These are phyloP conservation scores for Phaeophleospora eucalypticola DNA, from an alignment of 2,329 filamentous ascomycete species.

Conservation along the genomic window DNA sequence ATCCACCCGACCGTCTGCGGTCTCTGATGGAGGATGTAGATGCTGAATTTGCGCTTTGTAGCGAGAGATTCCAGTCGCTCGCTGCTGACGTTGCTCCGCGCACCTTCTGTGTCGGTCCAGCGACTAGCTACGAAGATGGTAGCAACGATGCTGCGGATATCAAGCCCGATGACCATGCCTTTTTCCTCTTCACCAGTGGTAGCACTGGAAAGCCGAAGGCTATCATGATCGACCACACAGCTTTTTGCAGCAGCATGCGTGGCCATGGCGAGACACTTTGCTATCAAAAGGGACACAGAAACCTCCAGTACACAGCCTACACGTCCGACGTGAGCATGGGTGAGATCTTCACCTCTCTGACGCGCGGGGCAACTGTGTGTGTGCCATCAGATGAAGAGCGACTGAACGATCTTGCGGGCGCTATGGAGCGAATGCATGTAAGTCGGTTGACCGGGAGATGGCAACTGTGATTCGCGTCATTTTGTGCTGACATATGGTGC, in stretches of 20 bases:
- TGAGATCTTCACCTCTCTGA: conserved; percentile 8
- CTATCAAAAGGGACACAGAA: conserved; percentile 1
- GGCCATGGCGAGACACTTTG: neutral
- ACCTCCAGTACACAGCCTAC: conserved; percentile 20
- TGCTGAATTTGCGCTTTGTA: neutral
- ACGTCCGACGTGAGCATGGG: conserved; percentile 17
- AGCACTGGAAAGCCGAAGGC: conserved; percentile 16
- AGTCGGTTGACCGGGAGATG: too few species aligned
- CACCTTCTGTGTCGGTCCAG: neutral
- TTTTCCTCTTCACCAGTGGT: conserved; percentile 13
- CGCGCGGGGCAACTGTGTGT: conserved; percentile 21
- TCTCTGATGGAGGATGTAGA: neutral
- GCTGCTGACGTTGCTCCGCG: neutral
- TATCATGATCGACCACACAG: conserved; percentile 6
- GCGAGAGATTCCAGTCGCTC: neutral
- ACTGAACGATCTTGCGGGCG: conserved; percentile 9
- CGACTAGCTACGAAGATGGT: neutral
- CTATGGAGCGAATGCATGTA: conserved; percentile 7
- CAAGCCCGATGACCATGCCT: conserved; percentile 1
- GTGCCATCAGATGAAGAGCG: conserved; percentile 19
- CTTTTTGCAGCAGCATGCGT: neutral
- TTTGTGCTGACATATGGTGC: too few species aligned
- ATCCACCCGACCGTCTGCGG: neutral
- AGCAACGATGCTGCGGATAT: neutral
- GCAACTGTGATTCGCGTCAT: too few species aligned